Evolutionary conservation across 2,329 filamentous ascomycete species (phyloP).

Genomic region (Aplosporella prunicola): DNA sequence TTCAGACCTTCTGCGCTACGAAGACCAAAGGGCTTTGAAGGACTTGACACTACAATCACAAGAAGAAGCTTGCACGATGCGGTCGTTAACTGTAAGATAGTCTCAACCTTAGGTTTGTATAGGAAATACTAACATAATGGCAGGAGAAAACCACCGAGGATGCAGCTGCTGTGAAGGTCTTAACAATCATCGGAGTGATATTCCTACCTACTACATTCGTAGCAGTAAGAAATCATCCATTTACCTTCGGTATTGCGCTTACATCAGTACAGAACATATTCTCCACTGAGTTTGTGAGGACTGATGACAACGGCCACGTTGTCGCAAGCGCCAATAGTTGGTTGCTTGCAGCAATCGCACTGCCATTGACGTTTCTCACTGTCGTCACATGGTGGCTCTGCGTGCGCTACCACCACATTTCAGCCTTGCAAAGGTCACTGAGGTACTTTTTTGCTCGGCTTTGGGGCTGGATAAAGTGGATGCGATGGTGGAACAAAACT

Average conservation of each 20-base stretch:
- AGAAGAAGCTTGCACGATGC: not conserved
- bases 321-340: not conserved
- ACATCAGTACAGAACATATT: constrained; percentile 1
- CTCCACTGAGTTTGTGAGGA: not conserved
- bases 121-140: not conserved
- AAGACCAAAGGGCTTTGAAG: constrained; percentile 9
- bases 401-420: not conserved
- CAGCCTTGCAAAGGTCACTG: not conserved
- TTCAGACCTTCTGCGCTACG: constrained; percentile 11
- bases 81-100: constrained; percentile 1
- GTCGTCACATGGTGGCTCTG: constrained; percentile 2
- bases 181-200: constrained; percentile 1
- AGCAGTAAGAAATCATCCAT: not conserved
- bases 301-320: not conserved
- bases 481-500: too few relatives aligned
- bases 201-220: constrained; percentile 2
- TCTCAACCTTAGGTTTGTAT: not conserved
- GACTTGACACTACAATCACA: constrained; percentile 1
- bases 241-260: not conserved
- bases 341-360: not conserved
- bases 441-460: not conserved
- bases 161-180: not conserved
- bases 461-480: too few relatives aligned
- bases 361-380: not conserved
- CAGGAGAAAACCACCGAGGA: constrained; percentile 1